Conservation (phyloP, 768 basidiomycete species). For the Amylocystis lapponica region DNA sequence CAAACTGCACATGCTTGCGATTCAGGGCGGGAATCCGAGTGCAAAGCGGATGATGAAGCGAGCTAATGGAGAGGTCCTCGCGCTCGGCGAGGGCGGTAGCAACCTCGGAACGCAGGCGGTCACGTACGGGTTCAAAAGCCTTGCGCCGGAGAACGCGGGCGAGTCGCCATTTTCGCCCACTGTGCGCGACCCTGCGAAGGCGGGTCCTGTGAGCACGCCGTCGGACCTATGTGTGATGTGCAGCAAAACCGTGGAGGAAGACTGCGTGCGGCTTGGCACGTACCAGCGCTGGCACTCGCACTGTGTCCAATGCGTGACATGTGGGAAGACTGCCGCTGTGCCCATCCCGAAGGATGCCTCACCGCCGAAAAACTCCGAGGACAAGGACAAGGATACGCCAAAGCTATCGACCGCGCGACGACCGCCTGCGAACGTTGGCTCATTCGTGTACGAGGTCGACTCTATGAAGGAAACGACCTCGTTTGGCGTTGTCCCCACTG, state of each 20-base stretch:
- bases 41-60: constrained; percentile 72
- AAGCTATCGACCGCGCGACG: constrained; percentile 64
- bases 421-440: constrained; percentile 73
- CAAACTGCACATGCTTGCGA: constrained; percentile 86
- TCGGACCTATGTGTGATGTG: constrained; percentile 92
- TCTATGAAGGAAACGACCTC: constrained; percentile 61
- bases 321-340: constrained; percentile 71
- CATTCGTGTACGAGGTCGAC: constrained; percentile 74
- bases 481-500: constrained; percentile 67
- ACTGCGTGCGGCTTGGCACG: constrained; percentile 92
- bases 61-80: constrained; percentile 57
- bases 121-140: constrained; percentile 87
- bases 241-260: constrained; percentile 89
- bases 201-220: constrained; percentile 64
- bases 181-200: constrained; percentile 42
- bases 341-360: constrained; percentile 49
- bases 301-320: constrained; percentile 80
- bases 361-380: constrained; percentile 31
- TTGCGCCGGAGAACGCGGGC: constrained; percentile 88
- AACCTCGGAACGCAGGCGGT: constrained; percentile 82
- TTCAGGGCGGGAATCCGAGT: constrained; percentile 76
- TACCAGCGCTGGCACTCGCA: constrained; percentile 96
- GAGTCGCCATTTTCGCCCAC: constrained; percentile 66
- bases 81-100: constrained; percentile 28
- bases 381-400: constrained; percentile 36